These are phyloP conservation scores for Talaromyces sp. DNA, from an alignment of 2,329 filamentous ascomycete genomes.

Conservation along the genomic window DNA sequence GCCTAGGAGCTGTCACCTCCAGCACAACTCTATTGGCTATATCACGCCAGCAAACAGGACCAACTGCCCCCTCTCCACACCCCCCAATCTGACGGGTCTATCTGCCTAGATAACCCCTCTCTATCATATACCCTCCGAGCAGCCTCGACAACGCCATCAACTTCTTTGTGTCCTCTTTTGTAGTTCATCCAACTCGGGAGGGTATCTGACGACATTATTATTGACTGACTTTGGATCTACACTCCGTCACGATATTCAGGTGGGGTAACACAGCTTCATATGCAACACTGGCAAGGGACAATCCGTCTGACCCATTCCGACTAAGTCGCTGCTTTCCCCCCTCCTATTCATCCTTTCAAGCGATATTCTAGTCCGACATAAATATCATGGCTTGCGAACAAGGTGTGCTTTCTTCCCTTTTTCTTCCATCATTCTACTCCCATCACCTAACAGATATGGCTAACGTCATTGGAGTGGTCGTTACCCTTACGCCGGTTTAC, in stretches of 20 bases:
- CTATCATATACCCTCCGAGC: not conserved
- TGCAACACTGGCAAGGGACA: not conserved
- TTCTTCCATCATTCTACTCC: not conserved
- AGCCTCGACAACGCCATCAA: not conserved
- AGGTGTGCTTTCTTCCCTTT: conserved; percentile 13
- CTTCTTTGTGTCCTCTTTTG: not conserved
- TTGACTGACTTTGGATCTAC: not conserved
- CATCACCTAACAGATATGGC: not conserved
- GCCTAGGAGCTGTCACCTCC: conserved; percentile 1
- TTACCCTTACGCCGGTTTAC: conserved; percentile 32
- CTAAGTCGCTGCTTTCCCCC: not conserved
- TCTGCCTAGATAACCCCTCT: conserved; percentile 11
- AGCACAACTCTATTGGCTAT: not conserved
- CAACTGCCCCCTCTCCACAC: not conserved
- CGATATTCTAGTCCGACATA: not conserved
- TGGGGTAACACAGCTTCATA: conserved; percentile 2
- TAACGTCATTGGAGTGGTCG: conserved; percentile 26
- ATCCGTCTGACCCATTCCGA: not conserved
- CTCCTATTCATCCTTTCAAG: not conserved
- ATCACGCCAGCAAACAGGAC: conserved; percentile 8
- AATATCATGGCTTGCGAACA: conserved; percentile 15
- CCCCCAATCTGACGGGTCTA: not conserved
- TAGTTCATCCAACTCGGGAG: not conserved
- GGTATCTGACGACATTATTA: not conserved
- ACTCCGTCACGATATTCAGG: not conserved